These are phyloP conservation scores for Asclepias syriaca DNA, from an alignment of 257 asterid species.

Conservation along the genomic window DNA sequence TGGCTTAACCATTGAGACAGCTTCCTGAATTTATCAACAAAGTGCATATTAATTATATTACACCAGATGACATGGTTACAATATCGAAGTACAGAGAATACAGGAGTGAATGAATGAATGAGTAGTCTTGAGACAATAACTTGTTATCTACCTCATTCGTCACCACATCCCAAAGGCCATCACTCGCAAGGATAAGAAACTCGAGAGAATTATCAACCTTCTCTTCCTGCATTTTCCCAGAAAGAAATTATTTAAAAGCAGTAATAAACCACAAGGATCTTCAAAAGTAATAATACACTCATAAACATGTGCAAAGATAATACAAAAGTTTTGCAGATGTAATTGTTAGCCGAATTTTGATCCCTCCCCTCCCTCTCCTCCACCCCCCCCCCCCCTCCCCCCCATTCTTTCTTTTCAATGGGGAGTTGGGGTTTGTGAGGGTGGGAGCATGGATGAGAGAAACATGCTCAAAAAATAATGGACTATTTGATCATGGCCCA, in stretches of 20 bases:
- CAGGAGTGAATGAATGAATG: no score
- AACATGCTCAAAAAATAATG: not conserved
- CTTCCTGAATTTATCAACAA: conserved; percentile 47
- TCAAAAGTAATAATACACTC: not conserved
- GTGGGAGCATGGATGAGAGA: not conserved
- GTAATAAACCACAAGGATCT: not conserved
- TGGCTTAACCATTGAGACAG: conserved; percentile 77
- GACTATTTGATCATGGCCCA: not conserved
- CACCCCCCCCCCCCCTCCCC: no score
- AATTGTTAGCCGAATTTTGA: no score
- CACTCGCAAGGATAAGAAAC: conserved; percentile 94
- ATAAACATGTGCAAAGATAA: not conserved
- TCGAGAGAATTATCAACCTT: conserved; percentile 78
- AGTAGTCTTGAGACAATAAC: not conserved
- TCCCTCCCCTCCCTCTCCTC: no score
- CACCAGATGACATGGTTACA: not conserved
- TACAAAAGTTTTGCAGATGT: not conserved
- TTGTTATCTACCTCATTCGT: conserved; percentile 57
- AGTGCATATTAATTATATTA: not conserved
- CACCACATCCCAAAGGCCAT: conserved; percentile 94
- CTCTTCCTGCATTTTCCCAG: conserved; percentile 51
- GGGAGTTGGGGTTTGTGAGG: not conserved
- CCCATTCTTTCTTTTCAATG: no score
- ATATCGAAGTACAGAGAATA: not conserved
- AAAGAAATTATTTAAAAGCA: not conserved